These are phyloP conservation scores for Cubamyces lactineus DNA, from an alignment of 768 basidiomycete genomes.

Conservation along the genomic window DNA sequence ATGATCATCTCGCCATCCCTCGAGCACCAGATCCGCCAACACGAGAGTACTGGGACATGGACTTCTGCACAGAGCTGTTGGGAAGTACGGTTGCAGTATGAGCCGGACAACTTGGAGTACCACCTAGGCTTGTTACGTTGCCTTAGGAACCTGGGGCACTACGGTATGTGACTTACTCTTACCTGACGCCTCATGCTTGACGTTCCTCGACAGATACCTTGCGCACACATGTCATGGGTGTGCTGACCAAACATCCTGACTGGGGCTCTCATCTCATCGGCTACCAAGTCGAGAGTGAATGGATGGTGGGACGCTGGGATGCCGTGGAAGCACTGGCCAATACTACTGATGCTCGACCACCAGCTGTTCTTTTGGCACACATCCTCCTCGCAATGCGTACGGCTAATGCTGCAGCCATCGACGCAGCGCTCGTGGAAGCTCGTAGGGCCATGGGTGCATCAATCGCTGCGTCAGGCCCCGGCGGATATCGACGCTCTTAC, in stretches of 20 bases:
- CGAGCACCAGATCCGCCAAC: slow-evolving; percentile 96
- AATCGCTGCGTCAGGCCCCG: slow-evolving; percentile 78
- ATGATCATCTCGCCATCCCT: slow-evolving; percentile 86
- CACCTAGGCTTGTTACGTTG: slow-evolving; percentile 92
- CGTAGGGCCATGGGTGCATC: slow-evolving; percentile 76
- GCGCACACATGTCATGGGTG: slow-evolving; percentile 91
- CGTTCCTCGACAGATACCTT: slow-evolving; percentile 71
- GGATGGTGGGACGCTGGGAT: slow-evolving; percentile 95
- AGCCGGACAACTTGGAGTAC: slow-evolving; percentile 85
- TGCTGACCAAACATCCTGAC: slow-evolving; percentile 80
- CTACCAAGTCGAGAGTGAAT: slow-evolving; percentile 91
- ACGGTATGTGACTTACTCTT: slow-evolving; percentile 60
- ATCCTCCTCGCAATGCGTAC: slow-evolving; percentile 80
- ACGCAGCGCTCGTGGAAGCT: slow-evolving; percentile 60
- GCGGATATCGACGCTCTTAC: slow-evolving; percentile 86
- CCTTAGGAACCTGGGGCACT: slow-evolving; percentile 92
- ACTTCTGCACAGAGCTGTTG: slow-evolving; percentile 99
- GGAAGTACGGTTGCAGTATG: slow-evolving; percentile 92
- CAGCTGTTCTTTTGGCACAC: slow-evolving; percentile 75
- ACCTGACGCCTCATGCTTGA: background rate
- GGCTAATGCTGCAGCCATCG: slow-evolving; percentile 49
- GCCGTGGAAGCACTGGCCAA: slow-evolving; percentile 69
- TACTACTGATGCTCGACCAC: slow-evolving; percentile 50
- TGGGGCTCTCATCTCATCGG: slow-evolving; percentile 80
- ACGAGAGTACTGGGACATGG: slow-evolving; percentile 96